These are phyloP conservation scores for Austroboletus eburneus DNA, from an alignment of 768 basidiomycete genomes.

Conservation along the genomic window DNA sequence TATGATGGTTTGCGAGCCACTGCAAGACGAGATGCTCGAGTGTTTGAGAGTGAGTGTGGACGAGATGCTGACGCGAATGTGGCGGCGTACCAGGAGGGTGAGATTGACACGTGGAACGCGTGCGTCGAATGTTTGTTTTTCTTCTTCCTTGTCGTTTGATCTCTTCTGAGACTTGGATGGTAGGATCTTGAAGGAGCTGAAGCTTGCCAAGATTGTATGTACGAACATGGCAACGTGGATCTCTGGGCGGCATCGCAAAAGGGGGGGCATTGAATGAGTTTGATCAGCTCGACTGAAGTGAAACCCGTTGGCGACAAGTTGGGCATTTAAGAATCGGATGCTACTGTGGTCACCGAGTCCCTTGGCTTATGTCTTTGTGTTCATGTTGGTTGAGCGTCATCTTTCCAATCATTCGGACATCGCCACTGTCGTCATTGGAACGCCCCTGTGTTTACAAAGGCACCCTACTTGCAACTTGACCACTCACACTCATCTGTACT, in stretches of 20 bases:
- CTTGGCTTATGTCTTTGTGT: no score
- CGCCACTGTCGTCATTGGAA: constrained; percentile 12
- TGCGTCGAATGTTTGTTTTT: no score
- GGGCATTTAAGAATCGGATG: constrained; percentile 48
- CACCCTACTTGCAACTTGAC: neutral
- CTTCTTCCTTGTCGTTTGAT: no score
- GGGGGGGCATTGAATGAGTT: no score
- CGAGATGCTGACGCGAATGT: no score
- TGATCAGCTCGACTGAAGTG: constrained; percentile 65
- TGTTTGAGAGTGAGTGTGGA: constrained; percentile 64
- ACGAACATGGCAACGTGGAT: constrained; percentile 53
- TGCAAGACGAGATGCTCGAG: constrained; percentile 65
- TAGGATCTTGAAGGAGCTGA: constrained; percentile 63
- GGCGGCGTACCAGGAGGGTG: no score
- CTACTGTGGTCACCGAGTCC: constrained; percentile 49
- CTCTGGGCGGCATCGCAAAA: constrained; percentile 70
- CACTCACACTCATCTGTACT: neutral
- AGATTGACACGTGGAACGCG: no score
- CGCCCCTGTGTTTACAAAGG: constrained; percentile 2
- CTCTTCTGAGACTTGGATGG: neutral
- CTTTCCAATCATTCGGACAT: neutral
- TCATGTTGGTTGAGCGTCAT: neutral
- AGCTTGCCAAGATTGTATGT: constrained; percentile 49
- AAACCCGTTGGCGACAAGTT: constrained; percentile 54
- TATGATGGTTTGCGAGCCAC: constrained; percentile 67